phyloP scores from a whole-genome alignment of 345 rosid species.

The Iberis pinnata region DNA sequence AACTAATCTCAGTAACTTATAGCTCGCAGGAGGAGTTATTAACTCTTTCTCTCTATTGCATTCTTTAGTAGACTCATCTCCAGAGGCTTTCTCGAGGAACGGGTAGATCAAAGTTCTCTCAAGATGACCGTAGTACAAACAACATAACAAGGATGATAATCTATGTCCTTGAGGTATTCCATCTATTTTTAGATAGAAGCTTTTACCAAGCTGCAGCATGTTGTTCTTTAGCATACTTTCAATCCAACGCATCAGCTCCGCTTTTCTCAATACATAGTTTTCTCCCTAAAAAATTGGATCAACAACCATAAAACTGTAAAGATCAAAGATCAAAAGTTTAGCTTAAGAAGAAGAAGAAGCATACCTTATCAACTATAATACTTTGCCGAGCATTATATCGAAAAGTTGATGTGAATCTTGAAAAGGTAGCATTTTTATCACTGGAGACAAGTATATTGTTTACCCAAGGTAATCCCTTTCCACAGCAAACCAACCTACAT shows the following conservation, averaged over 20 bases:
- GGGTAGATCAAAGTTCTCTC: slow-evolving; percentile 65
- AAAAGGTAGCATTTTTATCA: slow-evolving; percentile 22
- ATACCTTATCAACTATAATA: slow-evolving; percentile 55
- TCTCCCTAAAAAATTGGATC: slow-evolving; percentile 36
- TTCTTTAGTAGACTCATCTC: slow-evolving; percentile 21
- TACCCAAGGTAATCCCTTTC: slow-evolving; percentile 41
- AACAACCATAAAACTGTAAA: slow-evolving; percentile 8
- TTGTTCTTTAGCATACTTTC: slow-evolving; percentile 58
- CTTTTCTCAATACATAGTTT: slow-evolving; percentile 30
- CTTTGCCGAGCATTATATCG: slow-evolving; percentile 37
- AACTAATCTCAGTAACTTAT: slow-evolving; percentile 54
- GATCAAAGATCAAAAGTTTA: not conserved
- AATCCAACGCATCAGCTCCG: slow-evolving; percentile 32
- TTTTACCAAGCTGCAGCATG: slow-evolving; percentile 44
- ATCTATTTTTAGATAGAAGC: slow-evolving; percentile 47
- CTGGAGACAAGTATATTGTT: slow-evolving; percentile 31
- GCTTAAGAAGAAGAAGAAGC: slow-evolving; percentile 14
- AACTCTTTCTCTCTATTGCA: slow-evolving; percentile 18
- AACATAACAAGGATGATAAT: slow-evolving; percentile 65
- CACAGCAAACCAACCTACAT: slow-evolving; percentile 42
- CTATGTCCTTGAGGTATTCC: slow-evolving; percentile 91
- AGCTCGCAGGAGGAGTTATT: slow-evolving; percentile 27
- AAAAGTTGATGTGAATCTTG: slow-evolving; percentile 36
- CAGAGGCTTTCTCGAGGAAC: slow-evolving; percentile 40
- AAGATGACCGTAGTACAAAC: slow-evolving; percentile 68